Base-by-base conservation (phyloP, 768 basidiomycete genomes). In the Amanita phalloides region DNA sequence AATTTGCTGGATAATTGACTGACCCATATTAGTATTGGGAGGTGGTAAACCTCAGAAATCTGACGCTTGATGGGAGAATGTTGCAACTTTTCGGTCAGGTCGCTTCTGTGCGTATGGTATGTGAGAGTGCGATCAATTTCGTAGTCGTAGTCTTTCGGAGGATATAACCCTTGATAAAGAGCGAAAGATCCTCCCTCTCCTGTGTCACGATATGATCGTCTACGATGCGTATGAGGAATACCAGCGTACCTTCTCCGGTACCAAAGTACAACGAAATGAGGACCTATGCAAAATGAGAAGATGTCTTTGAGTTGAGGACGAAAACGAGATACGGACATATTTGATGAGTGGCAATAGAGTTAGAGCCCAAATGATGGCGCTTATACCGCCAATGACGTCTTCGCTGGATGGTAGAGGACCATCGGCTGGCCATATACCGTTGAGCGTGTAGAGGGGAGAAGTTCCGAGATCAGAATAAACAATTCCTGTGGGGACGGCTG, bases 141-240 rank as follows among this genome's bases (percentile, higher is more conserved):
- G 30, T 65, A 61, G 53, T 75, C 71, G 33, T 68, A 60, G 6
- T 70, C 64, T 6, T 63, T 63, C 0, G 73, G 76, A 11, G 82
- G 82, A 55, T 73, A 82, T 10, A 84, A 60, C 14, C 76, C 75
- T 61, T 81, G 78, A 58, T 69, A 78, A 6, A 84, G 64, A 0
- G 83, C 82, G 56, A 84, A 86, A 3, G 78, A 74, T 6, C 83
- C 84, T 6, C 84, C 84, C 62, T 87, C 84, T 14, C 83, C 81
- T 73, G 48, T 1, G 55, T 43, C 25, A n/a, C 17, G 3, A n/a
- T 26, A 9, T 26, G 17, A 55, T 3, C n/a, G 45, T 23, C 2
- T 4, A n/a, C 37, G n/a, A 25, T 25, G 13, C 21, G 25, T 13
- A 30, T 8, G 6, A 45, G 9, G n/a, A 35, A 30, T 13, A 21